Percentiles rank a stretch among this genome's conserved stretches.
Conservation (phyloP, 805 yeast species). For the Clavispora santaluciae region DNA sequence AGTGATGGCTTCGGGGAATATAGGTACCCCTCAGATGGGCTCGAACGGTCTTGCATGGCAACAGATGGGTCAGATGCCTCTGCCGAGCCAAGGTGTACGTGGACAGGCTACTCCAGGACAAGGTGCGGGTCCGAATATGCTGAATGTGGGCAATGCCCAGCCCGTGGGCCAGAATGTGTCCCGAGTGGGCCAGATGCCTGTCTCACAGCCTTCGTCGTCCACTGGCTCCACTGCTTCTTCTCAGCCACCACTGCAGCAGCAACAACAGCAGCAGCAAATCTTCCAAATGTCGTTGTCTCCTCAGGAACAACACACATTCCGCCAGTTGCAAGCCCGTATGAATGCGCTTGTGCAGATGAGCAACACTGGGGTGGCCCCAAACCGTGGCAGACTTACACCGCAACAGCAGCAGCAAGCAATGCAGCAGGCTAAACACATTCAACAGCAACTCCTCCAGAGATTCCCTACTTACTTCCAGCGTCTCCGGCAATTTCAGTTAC, state of each 20-base stretch:
- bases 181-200: constrained; percentile 8
- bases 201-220: constrained; percentile 11
- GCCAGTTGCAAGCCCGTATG: constrained; percentile 37
- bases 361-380: constrained; percentile 40
- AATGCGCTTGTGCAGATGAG: constrained; percentile 40
- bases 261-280: constrained; percentile 43
- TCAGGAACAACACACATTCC: constrained; percentile 38
- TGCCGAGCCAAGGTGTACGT: background rate
- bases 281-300: constrained; percentile 38
- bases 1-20: constrained; percentile 8
- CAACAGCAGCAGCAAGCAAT: constrained; percentile 43
- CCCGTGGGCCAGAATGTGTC: constrained; percentile 1
- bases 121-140: background rate
- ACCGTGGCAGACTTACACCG: constrained; percentile 34
- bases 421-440: constrained; percentile 36
- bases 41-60: constrained; percentile 9
- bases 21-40: constrained; percentile 7
- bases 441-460: constrained; percentile 33
- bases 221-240: constrained; percentile 4
- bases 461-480: constrained; percentile 36
- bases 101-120: background rate
- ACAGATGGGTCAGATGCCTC: constrained; percentile 7
- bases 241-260: constrained; percentile 9
- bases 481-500: constrained; percentile 31
- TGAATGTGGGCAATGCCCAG: background rate